Conservation (phyloP, 176 grass and related monocot genomes). For the Phyllostachys edulis region DNA sequence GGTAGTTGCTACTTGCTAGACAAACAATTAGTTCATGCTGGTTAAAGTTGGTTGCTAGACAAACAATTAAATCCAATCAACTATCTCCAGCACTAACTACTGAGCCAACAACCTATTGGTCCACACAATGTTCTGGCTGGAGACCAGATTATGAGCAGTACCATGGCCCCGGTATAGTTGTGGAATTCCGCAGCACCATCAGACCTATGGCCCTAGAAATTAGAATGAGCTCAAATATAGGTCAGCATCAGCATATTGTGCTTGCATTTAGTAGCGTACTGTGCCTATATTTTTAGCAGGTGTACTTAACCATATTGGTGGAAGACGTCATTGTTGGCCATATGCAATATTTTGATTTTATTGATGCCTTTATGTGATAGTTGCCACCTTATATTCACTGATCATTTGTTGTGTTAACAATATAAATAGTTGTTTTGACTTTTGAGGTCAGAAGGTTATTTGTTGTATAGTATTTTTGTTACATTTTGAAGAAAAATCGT, state of each 20-base stretch:
- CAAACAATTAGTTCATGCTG: constrained; percentile 20
- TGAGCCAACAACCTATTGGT: constrained; percentile 30
- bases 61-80: constrained; percentile 35
- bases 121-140: constrained; percentile 22
- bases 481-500: not conserved
- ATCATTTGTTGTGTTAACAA: not conserved
- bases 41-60: constrained; percentile 1
- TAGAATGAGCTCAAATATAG: constrained; percentile 2
- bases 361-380: not conserved
- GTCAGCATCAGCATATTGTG: constrained; percentile 7
- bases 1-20: not conserved
- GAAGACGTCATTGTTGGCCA: not conserved
- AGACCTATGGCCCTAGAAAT: not conserved
- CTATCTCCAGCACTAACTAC: constrained; percentile 22
- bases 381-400: not conserved
- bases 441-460: not conserved
- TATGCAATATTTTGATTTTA: not conserved
- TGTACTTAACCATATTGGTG: not conserved
- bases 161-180: not conserved
- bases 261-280: constrained; percentile 7
- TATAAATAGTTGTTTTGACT: not conserved
- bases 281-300: constrained; percentile 1
- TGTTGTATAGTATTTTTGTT: not conserved
- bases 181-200: not conserved
- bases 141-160: not conserved